A percentile compares a stretch with the other conserved stretches of the same genome.
phyloP scores from a whole-genome alignment of 441 rosid genomes.

The Gossypium gossypioides region DNA sequence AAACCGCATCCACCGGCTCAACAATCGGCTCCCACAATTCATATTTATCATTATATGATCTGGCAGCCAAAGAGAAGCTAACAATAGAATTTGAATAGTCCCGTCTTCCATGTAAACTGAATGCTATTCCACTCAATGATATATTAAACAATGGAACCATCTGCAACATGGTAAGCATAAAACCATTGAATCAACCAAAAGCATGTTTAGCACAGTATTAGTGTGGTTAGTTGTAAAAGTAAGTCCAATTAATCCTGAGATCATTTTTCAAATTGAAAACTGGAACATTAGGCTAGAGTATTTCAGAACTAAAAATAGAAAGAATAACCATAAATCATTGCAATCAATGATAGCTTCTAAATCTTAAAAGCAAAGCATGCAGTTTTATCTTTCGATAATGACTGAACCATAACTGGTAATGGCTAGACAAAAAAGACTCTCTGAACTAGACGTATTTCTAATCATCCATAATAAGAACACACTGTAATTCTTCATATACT shows the following conservation, averaged over 20 bases:
- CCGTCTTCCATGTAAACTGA: conserved; percentile 62
- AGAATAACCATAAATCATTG: neutral
- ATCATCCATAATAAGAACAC: neutral
- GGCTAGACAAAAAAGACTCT: neutral
- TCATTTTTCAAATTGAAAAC: neutral
- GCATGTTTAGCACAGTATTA: conserved; percentile 3
- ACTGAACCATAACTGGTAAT: neutral
- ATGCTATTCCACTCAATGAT: conserved; percentile 64
- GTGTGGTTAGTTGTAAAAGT: neutral
- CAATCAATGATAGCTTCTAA: neutral
- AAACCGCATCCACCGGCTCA: conserved; percentile 75
- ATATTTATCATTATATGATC: conserved; percentile 88
- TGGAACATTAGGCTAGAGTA: neutral
- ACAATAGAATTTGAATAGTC: conserved; percentile 60
- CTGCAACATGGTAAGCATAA: conserved; percentile 40
- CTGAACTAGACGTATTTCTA: neutral
- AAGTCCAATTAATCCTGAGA: neutral
- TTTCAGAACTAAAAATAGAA: neutral
- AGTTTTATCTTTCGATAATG: neutral
- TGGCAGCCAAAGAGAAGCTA: conserved; percentile 69
- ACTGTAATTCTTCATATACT: neutral
- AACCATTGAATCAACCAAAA: conserved; percentile 1
- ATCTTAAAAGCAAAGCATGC: neutral
- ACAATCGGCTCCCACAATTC: conserved; percentile 94
- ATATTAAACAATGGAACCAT: conserved; percentile 90